Base-by-base conservation (phyloP, 1,284 basidiomycete species). In the Stygiomarasmius scandens region DNA sequence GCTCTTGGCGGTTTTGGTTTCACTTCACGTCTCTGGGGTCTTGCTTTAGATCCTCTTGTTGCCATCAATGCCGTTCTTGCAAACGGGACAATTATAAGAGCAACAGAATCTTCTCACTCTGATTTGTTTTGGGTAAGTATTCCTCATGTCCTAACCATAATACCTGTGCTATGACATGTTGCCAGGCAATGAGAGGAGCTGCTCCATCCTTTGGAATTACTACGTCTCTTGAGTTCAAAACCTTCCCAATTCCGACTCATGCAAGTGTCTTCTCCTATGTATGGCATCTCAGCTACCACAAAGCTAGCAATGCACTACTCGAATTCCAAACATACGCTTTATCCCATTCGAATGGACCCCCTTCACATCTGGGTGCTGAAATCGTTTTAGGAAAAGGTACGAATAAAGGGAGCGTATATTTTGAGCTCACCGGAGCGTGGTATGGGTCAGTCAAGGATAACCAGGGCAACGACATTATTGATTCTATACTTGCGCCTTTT, bases 181-280 rank as follows among this genome's bases (percentile, higher is more conserved):
- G n/a, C n/a, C 47, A 71, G 71, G 70, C 69, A 4, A 54, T 73
- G 25, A 66, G 71, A 19, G 72, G 72, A 2, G 67, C 71, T 12
- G 69, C 66, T 0, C 63, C 70, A 14, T 71, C 70, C 5, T 73
- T 71, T 52, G 72, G 70, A 36, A 69, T 74, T 57, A 65, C 70
- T 11, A 71, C 68, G 9, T 63, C 67, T 3, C 66, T 66, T 52
- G 65, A 66, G 14, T 63, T 67, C 52, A 54, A 64, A 19, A 73
- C 72, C 12, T 62, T 66, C 25, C 62, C 65, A 11, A 68, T 63
- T 59, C 71, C 52, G 2, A 49, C 20, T 48, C 58, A 60, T 27
- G 64, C 66, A 48, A 58, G 64, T 52, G 66, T 66, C 38, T 67
- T 59, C 56, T 52, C 57, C 6, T 66, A 60, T 43, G 48, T 45